These are phyloP conservation scores for Xylaria curta DNA, from an alignment of 495 filamentous ascomycete species.

Conservation along the genomic window DNA sequence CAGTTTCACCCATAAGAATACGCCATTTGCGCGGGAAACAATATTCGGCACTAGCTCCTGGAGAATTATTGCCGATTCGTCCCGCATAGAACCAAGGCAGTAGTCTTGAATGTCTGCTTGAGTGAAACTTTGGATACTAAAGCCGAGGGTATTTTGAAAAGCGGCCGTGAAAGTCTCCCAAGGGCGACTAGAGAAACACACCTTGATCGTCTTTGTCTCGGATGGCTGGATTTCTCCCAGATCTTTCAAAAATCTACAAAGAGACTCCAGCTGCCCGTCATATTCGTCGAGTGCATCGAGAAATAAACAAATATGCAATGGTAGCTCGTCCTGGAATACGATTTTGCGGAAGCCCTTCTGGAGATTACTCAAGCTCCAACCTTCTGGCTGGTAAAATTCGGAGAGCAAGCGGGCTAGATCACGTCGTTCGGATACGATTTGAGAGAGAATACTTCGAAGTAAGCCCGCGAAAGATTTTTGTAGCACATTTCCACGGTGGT, in stretches of 20 bases:
- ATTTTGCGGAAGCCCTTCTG: not conserved
- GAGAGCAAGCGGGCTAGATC: not conserved
- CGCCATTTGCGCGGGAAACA: slow-evolving; percentile 24
- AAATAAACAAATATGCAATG: not conserved
- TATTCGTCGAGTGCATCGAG: not conserved
- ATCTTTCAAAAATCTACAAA: not conserved
- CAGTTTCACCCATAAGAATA: slow-evolving; percentile 37
- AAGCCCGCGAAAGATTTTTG: not conserved
- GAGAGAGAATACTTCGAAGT: not conserved
- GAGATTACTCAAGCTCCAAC: not conserved
- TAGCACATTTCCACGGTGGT: not conserved
- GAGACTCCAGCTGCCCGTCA: not conserved
- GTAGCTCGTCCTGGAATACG: not conserved
- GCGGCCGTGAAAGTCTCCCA: not conserved
- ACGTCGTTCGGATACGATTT: not conserved
- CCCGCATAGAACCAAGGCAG: slow-evolving; percentile 27
- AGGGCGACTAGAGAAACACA: not conserved
- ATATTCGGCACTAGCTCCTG: slow-evolving; percentile 3
- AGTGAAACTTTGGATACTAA: slow-evolving; percentile 31
- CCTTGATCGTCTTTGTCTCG: not conserved
- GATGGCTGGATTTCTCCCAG: not conserved
- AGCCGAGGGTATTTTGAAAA: not conserved
- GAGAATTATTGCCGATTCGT: slow-evolving; percentile 6
- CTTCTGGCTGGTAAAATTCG: not conserved
- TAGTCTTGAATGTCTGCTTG: slow-evolving; percentile 32